These are phyloP conservation scores for Neofusicoccum parvum DNA, from an alignment of 2,329 filamentous ascomycete genomes.

Conservation along the genomic window DNA sequence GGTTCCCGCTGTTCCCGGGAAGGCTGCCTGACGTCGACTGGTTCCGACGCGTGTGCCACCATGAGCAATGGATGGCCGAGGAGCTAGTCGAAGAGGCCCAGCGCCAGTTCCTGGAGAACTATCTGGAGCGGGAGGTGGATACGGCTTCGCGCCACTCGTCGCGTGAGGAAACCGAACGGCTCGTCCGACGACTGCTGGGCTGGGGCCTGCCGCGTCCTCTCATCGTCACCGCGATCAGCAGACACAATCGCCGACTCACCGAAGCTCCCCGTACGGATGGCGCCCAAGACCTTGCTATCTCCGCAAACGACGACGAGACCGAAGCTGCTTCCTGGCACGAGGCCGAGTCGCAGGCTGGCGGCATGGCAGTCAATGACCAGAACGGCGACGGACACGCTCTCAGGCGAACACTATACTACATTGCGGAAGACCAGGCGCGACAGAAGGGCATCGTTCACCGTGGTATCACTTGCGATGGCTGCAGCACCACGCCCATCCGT, in stretches of 20 bases:
- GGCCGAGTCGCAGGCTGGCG: conserved; percentile 1
- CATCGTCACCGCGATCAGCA: neutral
- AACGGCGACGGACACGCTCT: conserved; percentile 70
- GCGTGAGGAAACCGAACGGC: neutral
- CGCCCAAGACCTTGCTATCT: neutral
- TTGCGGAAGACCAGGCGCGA: conserved; percentile 89
- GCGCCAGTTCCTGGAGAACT: conserved; percentile 15
- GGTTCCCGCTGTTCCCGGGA: conserved; percentile 10
- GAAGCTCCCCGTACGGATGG: conserved; percentile 5
- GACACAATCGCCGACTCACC: conserved; percentile 3
- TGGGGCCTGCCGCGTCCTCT: conserved; percentile 15
- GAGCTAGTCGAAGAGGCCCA: conserved; percentile 11
- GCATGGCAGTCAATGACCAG: conserved; percentile 43
- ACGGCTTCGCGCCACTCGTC: neutral
- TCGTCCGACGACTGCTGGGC: conserved; percentile 4
- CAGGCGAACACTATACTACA: conserved; percentile 82
- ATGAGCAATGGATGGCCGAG: conserved; percentile 7
- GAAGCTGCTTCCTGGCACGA: conserved; percentile 32
- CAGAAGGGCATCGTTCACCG: conserved; percentile 89
- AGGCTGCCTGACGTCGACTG: conserved; percentile 11
- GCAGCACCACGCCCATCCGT: conserved; percentile 83
- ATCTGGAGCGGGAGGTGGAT: conserved; percentile 10
- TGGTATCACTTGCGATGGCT: conserved; percentile 89
- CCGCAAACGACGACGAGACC: conserved; percentile 22
- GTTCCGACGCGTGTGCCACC: conserved; percentile 12